Evolutionary conservation across 2,329 filamentous ascomycete genomes (phyloP), one percentile per base, ranked within the genome.

Genomic region (Spiromastix sp.): DNA sequence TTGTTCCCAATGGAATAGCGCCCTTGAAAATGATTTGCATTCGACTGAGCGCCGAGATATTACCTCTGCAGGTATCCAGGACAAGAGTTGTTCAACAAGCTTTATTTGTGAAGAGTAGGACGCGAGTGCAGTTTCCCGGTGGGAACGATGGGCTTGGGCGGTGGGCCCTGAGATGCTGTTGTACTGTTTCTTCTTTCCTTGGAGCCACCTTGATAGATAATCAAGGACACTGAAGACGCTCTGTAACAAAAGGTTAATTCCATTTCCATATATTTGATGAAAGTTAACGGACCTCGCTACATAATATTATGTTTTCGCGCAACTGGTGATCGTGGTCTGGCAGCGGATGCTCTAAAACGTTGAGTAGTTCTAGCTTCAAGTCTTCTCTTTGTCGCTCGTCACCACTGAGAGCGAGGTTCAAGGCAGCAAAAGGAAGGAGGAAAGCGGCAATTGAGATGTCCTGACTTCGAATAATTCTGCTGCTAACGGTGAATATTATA

Each of bases 1-100:
- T 48, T 93, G 85, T 58, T 99, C 91, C 66, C 93, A 83, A 52
- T 96, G 85, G 52, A 94, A 95, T 12, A 98, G 66, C 1, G 93
- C 91, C 33, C 91, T 77, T 5, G 91, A 80, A 54, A 89, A 96
- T 6, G 93, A 91, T 40, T 84, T 85, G 60, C 89, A 96, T 51
- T 95, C 84, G n/a, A 94, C 76, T 7, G 91, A 87, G 45, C 89
- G 76, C 44, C 77, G 74, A 5, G 91, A 86, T 33, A 83, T 75
- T n/a, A 81, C 62, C 47, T 83, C 76, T 3, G 80, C 75, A 0
- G 80, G 79, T 37, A 85, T 79, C 16, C 66, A 65, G n/a, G 67
- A 63, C 13, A 95, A 60, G 32, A 94, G 73, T 0, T 72, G 68
- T 37, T 93, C 83, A 3, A 96, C 82, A 7, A 71, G 70, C 46